Percentiles rank a stretch among this genome's conserved stretches.
Conservation (phyloP, 2,329 filamentous ascomycete species). For the Fusarium cyanostomum region DNA sequence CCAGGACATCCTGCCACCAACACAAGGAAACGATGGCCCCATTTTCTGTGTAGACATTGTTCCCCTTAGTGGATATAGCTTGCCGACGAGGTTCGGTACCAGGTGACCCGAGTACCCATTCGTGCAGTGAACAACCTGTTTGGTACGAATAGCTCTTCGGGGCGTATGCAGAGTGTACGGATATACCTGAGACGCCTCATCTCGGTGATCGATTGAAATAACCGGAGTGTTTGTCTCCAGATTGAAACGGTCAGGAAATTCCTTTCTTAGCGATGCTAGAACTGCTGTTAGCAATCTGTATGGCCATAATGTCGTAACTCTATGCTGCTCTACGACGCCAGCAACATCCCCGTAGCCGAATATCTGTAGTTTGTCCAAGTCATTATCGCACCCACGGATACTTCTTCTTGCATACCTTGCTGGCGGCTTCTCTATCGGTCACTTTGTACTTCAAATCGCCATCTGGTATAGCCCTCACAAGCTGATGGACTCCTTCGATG, state of each 20-base stretch:
- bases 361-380: background rate
- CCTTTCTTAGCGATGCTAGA: constrained; percentile 48
- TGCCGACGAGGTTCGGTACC: constrained; percentile 56
- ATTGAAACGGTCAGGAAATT: constrained; percentile 43
- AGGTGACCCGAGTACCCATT: constrained; percentile 62
- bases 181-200: background rate
- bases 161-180: constrained; percentile 56
- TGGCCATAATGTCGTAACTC: constrained; percentile 58
- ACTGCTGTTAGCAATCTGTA: constrained; percentile 57
- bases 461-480: constrained; percentile 10
- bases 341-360: constrained; percentile 12
- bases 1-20: constrained; percentile 54
- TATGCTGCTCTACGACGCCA: constrained; percentile 50
- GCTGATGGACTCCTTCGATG: background rate
- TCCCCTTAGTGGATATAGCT: constrained; percentile 54
- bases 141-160: constrained; percentile 55
- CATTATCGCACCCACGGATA: background rate
- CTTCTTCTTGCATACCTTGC: constrained; percentile 22
- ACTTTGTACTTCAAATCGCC: constrained; percentile 24
- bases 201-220: constrained; percentile 37
- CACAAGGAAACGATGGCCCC: constrained; percentile 41
- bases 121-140: constrained; percentile 64
- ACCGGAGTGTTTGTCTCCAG: constrained; percentile 52
- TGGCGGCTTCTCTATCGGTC: background rate
- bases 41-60: constrained; percentile 60